These are phyloP conservation scores for Debaryomyces prosopidis DNA, from an alignment of 805 yeast genomes.

Conservation along the genomic window DNA sequence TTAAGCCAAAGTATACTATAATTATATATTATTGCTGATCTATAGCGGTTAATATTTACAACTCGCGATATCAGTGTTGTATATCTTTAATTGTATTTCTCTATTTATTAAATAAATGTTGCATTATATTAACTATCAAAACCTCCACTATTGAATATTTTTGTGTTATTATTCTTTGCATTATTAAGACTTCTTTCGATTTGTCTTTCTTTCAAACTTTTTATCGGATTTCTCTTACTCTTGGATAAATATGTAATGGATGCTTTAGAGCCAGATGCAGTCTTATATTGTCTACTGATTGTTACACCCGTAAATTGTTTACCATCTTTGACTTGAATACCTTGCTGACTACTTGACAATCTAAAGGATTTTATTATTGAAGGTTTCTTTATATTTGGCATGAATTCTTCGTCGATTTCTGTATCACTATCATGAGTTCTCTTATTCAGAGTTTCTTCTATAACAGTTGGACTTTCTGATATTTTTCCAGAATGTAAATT, in stretches of 20 bases:
- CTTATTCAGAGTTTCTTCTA: conserved; percentile 13
- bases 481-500: conserved; percentile 22
- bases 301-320: conserved; percentile 47
- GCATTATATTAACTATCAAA: conserved; percentile 16
- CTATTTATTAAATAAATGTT: background rate
- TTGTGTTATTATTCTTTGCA: conserved; percentile 18
- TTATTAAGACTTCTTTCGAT: conserved; percentile 25
- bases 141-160: conserved; percentile 17
- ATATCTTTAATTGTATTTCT: background rate
- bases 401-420: conserved; percentile 35
- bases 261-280: conserved; percentile 56
- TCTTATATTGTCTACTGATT: conserved; percentile 52
- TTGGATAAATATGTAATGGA: conserved; percentile 57
- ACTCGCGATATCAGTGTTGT: background rate
- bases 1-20: conserved; percentile 21
- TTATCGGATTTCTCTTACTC: conserved; percentile 19
- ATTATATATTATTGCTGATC: conserved; percentile 1
- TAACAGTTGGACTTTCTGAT: conserved; percentile 25
- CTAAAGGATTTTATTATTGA: conserved; percentile 50
- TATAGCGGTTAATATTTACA: background rate
- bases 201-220: conserved; percentile 25
- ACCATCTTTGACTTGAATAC: conserved; percentile 41
- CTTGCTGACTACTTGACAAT: conserved; percentile 35
- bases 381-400: conserved; percentile 44
- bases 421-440: conserved; percentile 24